Conservation (phyloP, 352 stramenopile genomes). For the Thraustochytrium striatum region DNA sequence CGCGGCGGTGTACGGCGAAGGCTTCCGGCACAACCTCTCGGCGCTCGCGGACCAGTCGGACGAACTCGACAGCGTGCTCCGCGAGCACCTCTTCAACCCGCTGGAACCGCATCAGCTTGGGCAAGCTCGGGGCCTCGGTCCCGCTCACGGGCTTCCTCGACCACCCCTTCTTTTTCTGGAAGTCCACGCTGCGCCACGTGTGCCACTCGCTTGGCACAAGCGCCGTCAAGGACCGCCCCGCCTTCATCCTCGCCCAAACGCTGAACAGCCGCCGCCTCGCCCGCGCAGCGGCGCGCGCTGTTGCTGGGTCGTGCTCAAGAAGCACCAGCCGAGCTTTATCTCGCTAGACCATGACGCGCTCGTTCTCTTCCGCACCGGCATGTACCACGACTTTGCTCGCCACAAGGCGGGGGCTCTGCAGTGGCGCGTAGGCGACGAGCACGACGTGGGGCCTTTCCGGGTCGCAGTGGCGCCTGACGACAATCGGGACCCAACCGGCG, state of each 20-base stretch:
- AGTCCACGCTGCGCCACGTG: conserved; percentile 71
- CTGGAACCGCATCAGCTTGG: conserved; percentile 58
- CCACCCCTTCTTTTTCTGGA: conserved; percentile 77
- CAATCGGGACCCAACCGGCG: neutral
- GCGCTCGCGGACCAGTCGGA: conserved; percentile 70
- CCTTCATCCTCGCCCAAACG: neutral
- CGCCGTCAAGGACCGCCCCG: conserved; percentile 1
- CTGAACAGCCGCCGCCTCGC: neutral
- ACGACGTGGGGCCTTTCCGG: neutral
- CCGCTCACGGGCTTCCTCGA: conserved; percentile 61
- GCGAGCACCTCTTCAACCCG: neutral
- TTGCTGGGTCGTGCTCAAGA: conserved; percentile 1
- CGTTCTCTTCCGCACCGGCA: neutral
- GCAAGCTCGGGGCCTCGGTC: conserved; percentile 60
- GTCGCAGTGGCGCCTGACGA: neutral
- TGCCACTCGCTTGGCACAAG: conserved; percentile 57
- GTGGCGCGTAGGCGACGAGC: neutral
- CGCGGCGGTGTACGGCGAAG: conserved; percentile 87
- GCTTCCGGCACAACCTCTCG: conserved; percentile 73
- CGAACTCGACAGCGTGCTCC: conserved; percentile 61
- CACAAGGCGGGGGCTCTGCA: neutral
- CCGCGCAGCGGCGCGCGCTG: neutral
- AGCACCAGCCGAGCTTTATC: conserved; percentile 2
- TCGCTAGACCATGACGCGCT: neutral
- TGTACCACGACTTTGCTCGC: neutral